Percentiles rank a stretch among this genome's conserved stretches.
Evolutionary conservation across 305 asterid species (phyloP).

Genomic region (Andrographis paniculata): DNA sequence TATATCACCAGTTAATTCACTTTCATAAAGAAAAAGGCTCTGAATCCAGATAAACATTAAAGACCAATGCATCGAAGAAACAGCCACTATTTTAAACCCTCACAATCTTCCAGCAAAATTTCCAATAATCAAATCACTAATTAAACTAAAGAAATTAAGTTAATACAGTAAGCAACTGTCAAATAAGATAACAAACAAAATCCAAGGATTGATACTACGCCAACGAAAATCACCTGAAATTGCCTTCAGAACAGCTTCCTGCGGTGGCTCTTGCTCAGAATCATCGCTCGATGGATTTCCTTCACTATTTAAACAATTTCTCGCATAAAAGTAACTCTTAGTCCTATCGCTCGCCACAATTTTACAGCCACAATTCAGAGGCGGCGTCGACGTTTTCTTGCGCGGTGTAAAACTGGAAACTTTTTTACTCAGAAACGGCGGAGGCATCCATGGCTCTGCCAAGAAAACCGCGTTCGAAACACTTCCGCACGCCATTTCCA

Average conservation of each 20-base stretch:
- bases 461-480: conserved; percentile 42
- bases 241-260: conserved; percentile 3
- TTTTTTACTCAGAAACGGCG: conserved; percentile 22
- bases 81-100: not conserved
- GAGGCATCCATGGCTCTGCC: conserved; percentile 48
- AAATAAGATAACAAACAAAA: not conserved
- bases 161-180: no score
- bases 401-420: conserved; percentile 21
- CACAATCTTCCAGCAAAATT: not conserved
- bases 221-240: conserved; percentile 1
- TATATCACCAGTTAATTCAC: not conserved
- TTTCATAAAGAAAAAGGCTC: not conserved
- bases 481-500: conserved; percentile 56
- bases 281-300: conserved; percentile 26
- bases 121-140: not conserved
- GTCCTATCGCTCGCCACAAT: conserved; percentile 19
- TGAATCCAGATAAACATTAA: not conserved
- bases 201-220: not conserved
- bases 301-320: conserved; percentile 39
- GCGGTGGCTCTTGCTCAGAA: not conserved
- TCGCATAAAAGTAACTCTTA: conserved; percentile 23
- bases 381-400: conserved; percentile 21
- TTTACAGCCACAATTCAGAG: conserved; percentile 35
- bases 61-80: not conserved
- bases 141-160: not conserved